Base-by-base conservation (phyloP, 805 yeast genomes). In the Candida insectalens region DNA sequence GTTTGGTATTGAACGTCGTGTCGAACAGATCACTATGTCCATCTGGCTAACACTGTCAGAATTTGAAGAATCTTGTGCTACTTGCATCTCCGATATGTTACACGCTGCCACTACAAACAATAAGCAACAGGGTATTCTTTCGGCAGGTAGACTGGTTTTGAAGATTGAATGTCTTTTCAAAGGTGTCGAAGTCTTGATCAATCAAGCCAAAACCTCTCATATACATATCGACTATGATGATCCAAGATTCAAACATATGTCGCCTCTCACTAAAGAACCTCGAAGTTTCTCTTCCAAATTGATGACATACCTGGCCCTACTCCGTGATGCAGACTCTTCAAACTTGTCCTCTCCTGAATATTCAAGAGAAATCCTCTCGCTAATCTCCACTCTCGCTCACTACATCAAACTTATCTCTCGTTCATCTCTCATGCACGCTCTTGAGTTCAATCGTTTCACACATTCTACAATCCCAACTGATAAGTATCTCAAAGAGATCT, bases 351-450 rank as follows among this genome's bases (percentile, higher is more conserved):
- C 61, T 3, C 19, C 35, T 4, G 46, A 52, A 17, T 59, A 71
- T 27, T 73, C 87, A 1, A 77, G 82, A 3, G 79, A 76, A 35
- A 51, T 89, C 26, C 67, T 92, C 44, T 74, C 89, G 0, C 74
- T 88, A 8, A 88, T 88, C 4, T 84, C 96, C 1, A 87, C 94
- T 0, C 63, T 89, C 45, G 96, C 98, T 0, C 97, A 92, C 53
- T 89, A 87, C 55, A 64, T 92, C 47, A 92, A 92, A 54, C 65
- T 89, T 5, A 62, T 92, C 16, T 81, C 89, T 4, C 65, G 96
- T 41, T 74, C 75, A 48, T 92, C 96, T 0, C 67, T 92, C 27
- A 71, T 75, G 38, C 75, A 77, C 43, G 83, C 96, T 0, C 62
- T 92, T n/a, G 77, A 71, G 36, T 63, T 69, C 36, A 82, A 83